A percentile compares a stretch with the other conserved stretches of the same genome.
phyloP scores from a whole-genome alignment of 1,284 basidiomycete genomes.

The Tylopilus orsonianus region DNA sequence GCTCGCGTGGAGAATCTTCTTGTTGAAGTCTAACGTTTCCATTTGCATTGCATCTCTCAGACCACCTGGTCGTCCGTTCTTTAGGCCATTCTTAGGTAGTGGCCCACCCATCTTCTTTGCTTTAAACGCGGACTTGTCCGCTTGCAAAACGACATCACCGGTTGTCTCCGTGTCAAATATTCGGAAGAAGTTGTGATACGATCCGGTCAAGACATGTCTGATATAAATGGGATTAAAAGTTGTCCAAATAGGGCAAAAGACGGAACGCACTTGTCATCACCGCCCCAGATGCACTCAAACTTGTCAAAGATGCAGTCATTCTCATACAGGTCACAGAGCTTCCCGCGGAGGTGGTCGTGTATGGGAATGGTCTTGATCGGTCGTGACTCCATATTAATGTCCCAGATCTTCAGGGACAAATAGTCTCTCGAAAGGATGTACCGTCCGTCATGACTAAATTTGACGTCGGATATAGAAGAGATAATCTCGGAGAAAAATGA shows the following conservation, averaged over 20 bases:
- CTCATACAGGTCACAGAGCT: conserved; percentile 98
- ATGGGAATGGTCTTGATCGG: conserved; percentile 98
- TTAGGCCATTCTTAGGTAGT: conserved; percentile 66
- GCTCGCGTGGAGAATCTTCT: conserved; percentile 97
- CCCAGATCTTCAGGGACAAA: conserved; percentile 98
- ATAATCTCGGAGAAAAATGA: conserved; percentile 99
- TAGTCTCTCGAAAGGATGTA: conserved; percentile 98
- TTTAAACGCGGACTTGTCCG: conserved; percentile 99
- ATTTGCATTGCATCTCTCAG: conserved; percentile 85
- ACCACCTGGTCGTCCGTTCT: conserved; percentile 71
- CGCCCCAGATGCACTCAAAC: conserved; percentile 97
- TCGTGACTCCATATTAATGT: conserved; percentile 97
- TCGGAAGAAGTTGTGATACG: conserved; percentile 99
- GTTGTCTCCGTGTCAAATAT: conserved; percentile 94
- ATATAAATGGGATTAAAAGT: conserved; percentile 9
- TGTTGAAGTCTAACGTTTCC: conserved; percentile 95
- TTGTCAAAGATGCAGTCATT: conserved; percentile 99
- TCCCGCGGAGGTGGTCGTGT: conserved; percentile 96
- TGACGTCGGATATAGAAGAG: conserved; percentile 99
- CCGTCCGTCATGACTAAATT: conserved; percentile 96
- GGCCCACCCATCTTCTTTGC: conserved; percentile 95
- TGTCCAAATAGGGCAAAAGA: conserved; percentile 6
- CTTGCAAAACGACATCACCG: conserved; percentile 93
- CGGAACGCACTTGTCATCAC: conserved; percentile 85
- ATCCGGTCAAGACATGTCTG: conserved; percentile 94